Conservation (phyloP, 495 filamentous ascomycete genomes). For the Ramalina peruviana region DNA sequence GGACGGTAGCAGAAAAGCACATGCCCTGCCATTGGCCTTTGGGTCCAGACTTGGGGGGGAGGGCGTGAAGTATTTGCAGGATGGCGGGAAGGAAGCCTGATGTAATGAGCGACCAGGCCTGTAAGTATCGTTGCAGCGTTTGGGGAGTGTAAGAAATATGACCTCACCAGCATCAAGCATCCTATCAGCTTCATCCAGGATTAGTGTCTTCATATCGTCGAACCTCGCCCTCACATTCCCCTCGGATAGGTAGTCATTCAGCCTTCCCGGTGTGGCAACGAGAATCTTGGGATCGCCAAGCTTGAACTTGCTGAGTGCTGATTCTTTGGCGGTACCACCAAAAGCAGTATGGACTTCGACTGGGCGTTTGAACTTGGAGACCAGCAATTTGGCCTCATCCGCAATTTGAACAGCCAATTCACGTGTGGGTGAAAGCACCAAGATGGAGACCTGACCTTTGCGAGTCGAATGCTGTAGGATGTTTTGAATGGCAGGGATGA, state of each 20-base stretch:
- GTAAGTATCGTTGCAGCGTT: neutral
- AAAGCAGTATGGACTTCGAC: constrained; percentile 39
- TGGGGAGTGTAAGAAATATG: neutral
- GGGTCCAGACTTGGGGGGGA: constrained; percentile 37
- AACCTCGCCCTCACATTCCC: constrained; percentile 28
- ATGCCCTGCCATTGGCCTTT: constrained; percentile 46
- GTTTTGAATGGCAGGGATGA: constrained; percentile 59
- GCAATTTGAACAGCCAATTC: constrained; percentile 56
- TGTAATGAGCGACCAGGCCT: neutral
- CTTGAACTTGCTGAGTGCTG: constrained; percentile 31
- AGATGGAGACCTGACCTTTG: constrained; percentile 40
- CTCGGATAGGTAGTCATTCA: constrained; percentile 46
- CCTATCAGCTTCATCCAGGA: constrained; percentile 55
- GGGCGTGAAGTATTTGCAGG: constrained; percentile 39
- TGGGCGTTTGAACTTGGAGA: constrained; percentile 24
- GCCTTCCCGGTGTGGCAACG: constrained; percentile 49
- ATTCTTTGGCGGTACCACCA: constrained; percentile 37
- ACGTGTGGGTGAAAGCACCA: constrained; percentile 52
- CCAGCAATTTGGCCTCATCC: constrained; percentile 39
- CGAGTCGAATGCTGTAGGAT: constrained; percentile 28
- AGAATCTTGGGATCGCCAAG: constrained; percentile 37
- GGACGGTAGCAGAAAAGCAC: constrained; percentile 60
- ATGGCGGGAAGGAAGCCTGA: constrained; percentile 43
- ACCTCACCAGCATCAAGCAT: constrained; percentile 40
- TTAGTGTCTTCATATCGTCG: constrained; percentile 38